Evolutionary conservation across 202 grass and related monocot genomes (phyloP).

Genomic region (Setaria viridis): DNA sequence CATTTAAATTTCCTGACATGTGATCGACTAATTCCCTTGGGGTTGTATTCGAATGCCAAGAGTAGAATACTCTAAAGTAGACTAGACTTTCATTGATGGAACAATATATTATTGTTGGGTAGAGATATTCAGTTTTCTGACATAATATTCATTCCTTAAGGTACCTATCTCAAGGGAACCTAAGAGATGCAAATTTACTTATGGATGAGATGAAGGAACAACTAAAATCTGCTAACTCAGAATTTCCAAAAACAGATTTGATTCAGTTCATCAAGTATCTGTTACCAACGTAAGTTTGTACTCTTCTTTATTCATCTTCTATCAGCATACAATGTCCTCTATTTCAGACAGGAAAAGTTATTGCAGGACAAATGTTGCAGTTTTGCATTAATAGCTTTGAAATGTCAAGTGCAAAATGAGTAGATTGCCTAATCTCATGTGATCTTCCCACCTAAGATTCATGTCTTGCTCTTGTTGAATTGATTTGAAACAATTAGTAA

Average conservation of each 20-base stretch:
- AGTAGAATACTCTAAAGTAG: slow-evolving; percentile 1
- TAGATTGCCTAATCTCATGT: background rate
- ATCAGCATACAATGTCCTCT: slow-evolving; percentile 54
- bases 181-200: slow-evolving; percentile 92
- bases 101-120: background rate
- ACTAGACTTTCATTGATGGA: slow-evolving; percentile 20
- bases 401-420: slow-evolving; percentile 18
- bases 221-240: slow-evolving; percentile 67
- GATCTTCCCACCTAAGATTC: slow-evolving; percentile 2
- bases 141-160: slow-evolving; percentile 52
- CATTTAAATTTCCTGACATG: slow-evolving; percentile 27
- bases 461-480: slow-evolving; percentile 20
- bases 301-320: slow-evolving; percentile 41
- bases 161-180: slow-evolving; percentile 94
- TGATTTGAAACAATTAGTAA: slow-evolving; percentile 5
- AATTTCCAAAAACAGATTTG: slow-evolving; percentile 77
- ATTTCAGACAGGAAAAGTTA: slow-evolving; percentile 27
- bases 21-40: background rate
- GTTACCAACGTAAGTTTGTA: slow-evolving; percentile 82
- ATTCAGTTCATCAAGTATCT: slow-evolving; percentile 89
- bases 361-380: slow-evolving; percentile 14
- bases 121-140: slow-evolving; percentile 41
- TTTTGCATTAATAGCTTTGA: slow-evolving; percentile 24
- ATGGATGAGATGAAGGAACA: slow-evolving; percentile 88
- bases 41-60: slow-evolving; percentile 21